Base-by-base conservation (phyloP, 2,329 filamentous ascomycete species). In the Pseudofabraea citricarpa region DNA sequence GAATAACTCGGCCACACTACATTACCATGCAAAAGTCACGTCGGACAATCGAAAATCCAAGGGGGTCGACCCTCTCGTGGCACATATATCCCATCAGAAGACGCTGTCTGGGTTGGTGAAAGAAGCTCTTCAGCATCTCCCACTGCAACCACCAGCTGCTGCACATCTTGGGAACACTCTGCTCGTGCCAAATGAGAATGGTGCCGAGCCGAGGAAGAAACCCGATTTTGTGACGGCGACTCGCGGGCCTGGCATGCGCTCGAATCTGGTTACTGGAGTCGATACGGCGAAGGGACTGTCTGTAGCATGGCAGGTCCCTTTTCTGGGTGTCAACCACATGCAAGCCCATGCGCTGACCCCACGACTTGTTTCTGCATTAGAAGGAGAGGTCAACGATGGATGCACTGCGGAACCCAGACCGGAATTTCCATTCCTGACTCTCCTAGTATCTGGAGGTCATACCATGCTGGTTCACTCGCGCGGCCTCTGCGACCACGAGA, bases 251-350 rank as follows among this genome's bases (percentile, higher is more conserved):
- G 93, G 93, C 16, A 95, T 96, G 87, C 70, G 77, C 22, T 75
- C 84, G 5, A 89, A 87, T 56, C 73, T 98, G 22, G 75, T 81
- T 16, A 81, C 84, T 13, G 93, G 93, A 0, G 64, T 97, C 9
- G 83, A 89, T 59, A 83, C 82, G 18, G 93, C 89, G 15, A 97
- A 97, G 65, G 93, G 90, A 0, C 74, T 97, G 16, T 81, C 90
- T 0, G 72, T 87, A 16, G 90, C 88, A 27, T 95, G 87, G 87
- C 75, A 81, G 51, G 75, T 90, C 27, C 90, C 91, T 3, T 69
- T 97, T 23, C 64, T 97, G 1, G 93, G 82, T 1, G 87, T 96
- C 1, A 87, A 98, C 63, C 93, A 98, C 64, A 97, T 98, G 93
- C 90, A 96, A 63, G 93, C 90, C 9, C 93, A 98, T 64, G 85